These are phyloP conservation scores for Zygosaccharomyces sapae DNA, from an alignment of 1,139 yeast genomes.

Conservation along the genomic window DNA sequence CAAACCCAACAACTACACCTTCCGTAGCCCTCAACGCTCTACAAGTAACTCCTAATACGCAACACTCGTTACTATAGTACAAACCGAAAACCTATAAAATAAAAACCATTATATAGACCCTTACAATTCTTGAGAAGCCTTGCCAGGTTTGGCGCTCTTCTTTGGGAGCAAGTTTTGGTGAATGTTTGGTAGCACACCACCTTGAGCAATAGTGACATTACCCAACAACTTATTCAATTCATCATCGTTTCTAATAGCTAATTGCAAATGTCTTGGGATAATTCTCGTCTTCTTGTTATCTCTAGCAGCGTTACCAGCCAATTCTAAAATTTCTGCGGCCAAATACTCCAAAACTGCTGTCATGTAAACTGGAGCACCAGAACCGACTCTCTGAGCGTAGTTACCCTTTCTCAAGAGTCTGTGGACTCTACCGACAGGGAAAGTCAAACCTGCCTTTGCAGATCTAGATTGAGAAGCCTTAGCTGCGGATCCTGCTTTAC, in stretches of 20 bases:
- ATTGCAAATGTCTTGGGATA: conserved; percentile 96
- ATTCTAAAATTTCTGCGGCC: conserved; percentile 95
- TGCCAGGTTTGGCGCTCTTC: conserved; percentile 73
- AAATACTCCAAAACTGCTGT: conserved; percentile 95
- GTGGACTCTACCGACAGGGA: conserved; percentile 99
- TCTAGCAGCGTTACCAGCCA: conserved; percentile 99
- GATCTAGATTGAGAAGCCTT: conserved; percentile 97
- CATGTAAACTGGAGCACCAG: conserved; percentile 95
- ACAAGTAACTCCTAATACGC: no score
- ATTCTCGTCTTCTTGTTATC: conserved; percentile 98
- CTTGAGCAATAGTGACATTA: conserved; percentile 92
- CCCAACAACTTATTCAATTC: conserved; percentile 92
- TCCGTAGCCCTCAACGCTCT: no score
- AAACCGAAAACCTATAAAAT: conserved; percentile 4
- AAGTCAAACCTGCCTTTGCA: conserved; percentile 95
- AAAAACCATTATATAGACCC: conserved; percentile 3
- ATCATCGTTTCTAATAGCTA: conserved; percentile 98
- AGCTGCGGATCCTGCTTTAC: conserved; percentile 88
- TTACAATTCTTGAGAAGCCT: conserved; percentile 86
- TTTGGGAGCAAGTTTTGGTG: conserved; percentile 94
- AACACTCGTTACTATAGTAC: conserved; percentile 6
- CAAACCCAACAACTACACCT: neutral
- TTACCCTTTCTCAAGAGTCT: conserved; percentile 95
- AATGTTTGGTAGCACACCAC: conserved; percentile 97
- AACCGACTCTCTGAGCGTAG: conserved; percentile 99